Percentiles rank a stretch among this genome's conserved stretches.
Evolutionary conservation across 1,139 yeast genomes (phyloP).

Genomic region (Candida sanyaensis): DNA sequence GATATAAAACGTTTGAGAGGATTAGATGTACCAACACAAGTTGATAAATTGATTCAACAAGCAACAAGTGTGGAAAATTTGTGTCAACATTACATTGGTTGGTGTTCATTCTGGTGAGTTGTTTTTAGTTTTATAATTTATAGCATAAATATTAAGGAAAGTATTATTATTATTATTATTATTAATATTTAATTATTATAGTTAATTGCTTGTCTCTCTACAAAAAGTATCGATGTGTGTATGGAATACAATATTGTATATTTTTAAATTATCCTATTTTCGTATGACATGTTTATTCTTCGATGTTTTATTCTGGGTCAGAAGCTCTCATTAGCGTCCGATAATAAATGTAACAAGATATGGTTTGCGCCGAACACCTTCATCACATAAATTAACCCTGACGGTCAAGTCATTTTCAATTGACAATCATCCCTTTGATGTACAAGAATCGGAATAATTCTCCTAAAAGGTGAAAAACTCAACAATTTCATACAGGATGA

Average conservation of each 20-base stretch:
- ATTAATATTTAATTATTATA: too few relatives aligned
- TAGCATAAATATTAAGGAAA: not conserved
- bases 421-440: constrained; percentile 41
- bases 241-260: too few relatives aligned
- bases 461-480: constrained; percentile 26
- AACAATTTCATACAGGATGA: constrained; percentile 22
- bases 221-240: too few relatives aligned
- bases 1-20: constrained; percentile 77
- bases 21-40: constrained; percentile 85
- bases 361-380: constrained; percentile 63
- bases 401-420: constrained; percentile 10
- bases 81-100: constrained; percentile 96
- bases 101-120: constrained; percentile 95
- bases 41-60: constrained; percentile 89
- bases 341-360: constrained; percentile 52
- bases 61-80: constrained; percentile 96
- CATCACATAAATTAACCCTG: constrained; percentile 48
- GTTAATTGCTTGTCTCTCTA: too few relatives aligned
- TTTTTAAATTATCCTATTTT: too few relatives aligned
- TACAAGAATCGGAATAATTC: constrained; percentile 39
- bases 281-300: not conserved
- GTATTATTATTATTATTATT: too few relatives aligned
- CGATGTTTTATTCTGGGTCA: constrained; percentile 30
- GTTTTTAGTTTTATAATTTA: not conserved
- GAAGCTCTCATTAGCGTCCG: constrained; percentile 51